Evolutionary conservation across 148 eudicot genomes (phyloP), one percentile per base, ranked within the genome.

Genomic region (Vaccinium vitisidaea): DNA sequence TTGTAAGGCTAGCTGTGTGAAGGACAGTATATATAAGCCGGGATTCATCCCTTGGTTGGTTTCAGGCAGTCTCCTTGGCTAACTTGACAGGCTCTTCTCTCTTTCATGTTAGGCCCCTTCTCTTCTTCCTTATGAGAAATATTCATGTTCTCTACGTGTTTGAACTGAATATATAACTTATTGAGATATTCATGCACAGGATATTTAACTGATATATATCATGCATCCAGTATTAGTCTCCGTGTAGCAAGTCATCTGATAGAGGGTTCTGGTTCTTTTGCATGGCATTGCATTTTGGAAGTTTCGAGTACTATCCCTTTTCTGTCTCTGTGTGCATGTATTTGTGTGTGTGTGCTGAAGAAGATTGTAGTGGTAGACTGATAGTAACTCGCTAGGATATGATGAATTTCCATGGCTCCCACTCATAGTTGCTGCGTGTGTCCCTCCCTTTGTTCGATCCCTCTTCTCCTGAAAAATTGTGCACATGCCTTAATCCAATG

Each of bases 41-140:
- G n/a, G 5, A 63, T n/a, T 23, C 30, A 65, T 77, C 80, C 58
- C 80, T 50, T 77, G 80, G 54, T 77, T 77, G 80, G 80, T 77
- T 77, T 77, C 80, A 77, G 80, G 80, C 80, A 50, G 80, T 77
- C 80, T 77, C 80, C 80, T 77, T 77, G 80, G 80, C 80, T 77
- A 77, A 23, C 80, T 50, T 49, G 56, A 77, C 80, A 9, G 58
- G 56, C 80, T 77, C 80, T 77, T 49, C 36, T 77, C 58, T 77
- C 74, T 69, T 77, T 77, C 80, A 77, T 77, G 80, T 36, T n/a
- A 77, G 80, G 56, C 58, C 18, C 16, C 54, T 52, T 50, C 58
- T 12, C 54, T 25, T 77, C 32, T 52, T 52, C 32, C 16, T 23
- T 48, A 1, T 10, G 48, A 46, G 0, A 18, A 18, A 16, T 36